Percentiles rank a stretch among this genome's conserved stretches.
phyloP scores from a whole-genome alignment of 768 basidiomycete species.

The Pisolithus sp. region DNA sequence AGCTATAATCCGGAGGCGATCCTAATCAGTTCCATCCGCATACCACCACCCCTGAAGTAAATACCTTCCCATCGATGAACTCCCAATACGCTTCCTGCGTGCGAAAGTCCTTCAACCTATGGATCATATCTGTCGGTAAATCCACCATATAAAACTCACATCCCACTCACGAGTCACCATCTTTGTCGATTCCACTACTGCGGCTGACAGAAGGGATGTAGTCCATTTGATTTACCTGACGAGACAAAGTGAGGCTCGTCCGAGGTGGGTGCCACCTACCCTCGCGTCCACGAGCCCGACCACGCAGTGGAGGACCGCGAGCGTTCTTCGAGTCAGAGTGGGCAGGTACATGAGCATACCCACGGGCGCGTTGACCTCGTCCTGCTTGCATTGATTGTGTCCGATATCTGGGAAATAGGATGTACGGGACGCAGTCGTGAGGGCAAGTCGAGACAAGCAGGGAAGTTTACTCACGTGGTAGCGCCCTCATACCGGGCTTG shows the following conservation, averaged over 20 bases:
- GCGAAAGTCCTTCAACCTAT: constrained; percentile 52
- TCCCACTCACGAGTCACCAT: constrained; percentile 62
- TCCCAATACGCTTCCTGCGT: constrained; percentile 63
- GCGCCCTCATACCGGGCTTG: too few relatives aligned
- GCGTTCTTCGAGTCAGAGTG: too few relatives aligned
- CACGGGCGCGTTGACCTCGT: not conserved
- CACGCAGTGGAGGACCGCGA: too few relatives aligned
- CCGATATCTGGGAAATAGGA: too few relatives aligned
- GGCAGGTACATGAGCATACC: too few relatives aligned
- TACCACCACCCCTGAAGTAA: constrained; percentile 1
- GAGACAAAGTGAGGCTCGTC: not conserved
- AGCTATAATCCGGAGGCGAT: constrained; percentile 32
- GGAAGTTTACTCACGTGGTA: too few relatives aligned
- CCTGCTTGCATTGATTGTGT: not conserved
- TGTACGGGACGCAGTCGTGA: too few relatives aligned
- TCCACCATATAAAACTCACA: not conserved
- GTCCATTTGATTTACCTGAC: constrained; percentile 47
- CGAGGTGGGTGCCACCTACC: too few relatives aligned
- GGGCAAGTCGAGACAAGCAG: too few relatives aligned
- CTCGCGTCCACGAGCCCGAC: not conserved
- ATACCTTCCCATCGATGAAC: constrained; percentile 63
- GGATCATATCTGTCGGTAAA: constrained; percentile 30
- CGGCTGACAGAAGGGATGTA: constrained; percentile 68
- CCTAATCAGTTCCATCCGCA: not conserved
- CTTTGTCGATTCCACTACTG: constrained; percentile 68